Conservation (phyloP, 129 eudicot genomes). For the Ambrosia artemisiifolia region DNA sequence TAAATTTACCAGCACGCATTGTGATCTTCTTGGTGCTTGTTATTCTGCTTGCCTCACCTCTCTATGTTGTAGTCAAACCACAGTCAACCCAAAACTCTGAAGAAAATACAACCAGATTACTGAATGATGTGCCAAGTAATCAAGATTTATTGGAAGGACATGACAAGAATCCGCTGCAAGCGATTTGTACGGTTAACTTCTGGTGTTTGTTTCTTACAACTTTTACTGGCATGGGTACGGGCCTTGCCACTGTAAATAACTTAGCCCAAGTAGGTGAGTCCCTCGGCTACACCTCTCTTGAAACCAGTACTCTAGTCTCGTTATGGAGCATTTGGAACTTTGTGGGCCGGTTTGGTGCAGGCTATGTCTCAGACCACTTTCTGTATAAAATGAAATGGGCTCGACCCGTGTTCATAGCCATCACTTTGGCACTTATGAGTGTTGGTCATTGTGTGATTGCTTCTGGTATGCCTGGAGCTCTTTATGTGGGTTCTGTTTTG, state of each 20-base stretch:
- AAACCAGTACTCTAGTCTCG: conserved; percentile 66
- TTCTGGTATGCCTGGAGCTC: conserved; percentile 65
- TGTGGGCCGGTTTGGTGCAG: conserved; percentile 92
- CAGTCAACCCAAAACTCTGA: conserved; percentile 31
- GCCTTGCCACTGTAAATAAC: conserved; percentile 74
- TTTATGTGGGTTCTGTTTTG: conserved; percentile 58
- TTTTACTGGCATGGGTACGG: conserved; percentile 77
- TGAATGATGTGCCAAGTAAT: conserved; percentile 25
- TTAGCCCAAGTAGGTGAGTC: conserved; percentile 77
- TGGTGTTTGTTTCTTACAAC: conserved; percentile 76
- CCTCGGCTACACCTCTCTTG: conserved; percentile 50
- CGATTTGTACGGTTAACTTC: conserved; percentile 56
- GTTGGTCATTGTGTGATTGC: conserved; percentile 72
- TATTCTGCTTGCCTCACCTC: conserved; percentile 52
- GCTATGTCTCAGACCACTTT: conserved; percentile 72
- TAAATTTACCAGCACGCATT: conserved; percentile 37
- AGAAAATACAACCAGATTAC: conserved; percentile 32
- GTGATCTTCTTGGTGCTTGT: conserved; percentile 40
- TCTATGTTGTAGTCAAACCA: conserved; percentile 51
- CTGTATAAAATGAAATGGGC: conserved; percentile 53
- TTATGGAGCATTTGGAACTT: conserved; percentile 94
- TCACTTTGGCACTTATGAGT: conserved; percentile 62
- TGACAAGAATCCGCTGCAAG: conserved; percentile 56
- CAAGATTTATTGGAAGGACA: conserved; percentile 11
- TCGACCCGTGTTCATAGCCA: conserved; percentile 65